Evolutionary conservation across 768 basidiomycete genomes (phyloP).

Genomic region (Boletus rex-veris): DNA sequence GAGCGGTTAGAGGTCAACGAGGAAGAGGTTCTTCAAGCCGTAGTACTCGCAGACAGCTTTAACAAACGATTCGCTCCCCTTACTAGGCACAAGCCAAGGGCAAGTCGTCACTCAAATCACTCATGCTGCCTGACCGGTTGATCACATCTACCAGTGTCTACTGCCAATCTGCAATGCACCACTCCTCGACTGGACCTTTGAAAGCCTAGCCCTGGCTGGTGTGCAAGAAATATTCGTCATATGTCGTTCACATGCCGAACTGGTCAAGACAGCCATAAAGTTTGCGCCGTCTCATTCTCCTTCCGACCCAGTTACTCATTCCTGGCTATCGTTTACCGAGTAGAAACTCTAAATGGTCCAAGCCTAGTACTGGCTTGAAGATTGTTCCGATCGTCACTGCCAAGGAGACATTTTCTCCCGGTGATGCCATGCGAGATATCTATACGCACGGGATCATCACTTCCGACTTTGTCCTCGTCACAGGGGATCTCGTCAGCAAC

Average conservation of each 20-base stretch:
- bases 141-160: constrained; percentile 58
- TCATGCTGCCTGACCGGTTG: constrained; percentile 11
- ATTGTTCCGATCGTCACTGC: constrained; percentile 84
- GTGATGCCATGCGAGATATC: constrained; percentile 91
- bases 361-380: constrained; percentile 71
- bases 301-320: constrained; percentile 11
- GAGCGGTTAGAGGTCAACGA: constrained; percentile 67
- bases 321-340: neutral
- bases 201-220: constrained; percentile 89
- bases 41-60: constrained; percentile 95
- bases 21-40: constrained; percentile 88
- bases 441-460: constrained; percentile 90
- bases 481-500: constrained; percentile 91
- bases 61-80: constrained; percentile 90
- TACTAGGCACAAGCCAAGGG: constrained; percentile 84
- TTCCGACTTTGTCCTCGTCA: constrained; percentile 86
- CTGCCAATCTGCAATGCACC: constrained; percentile 93
- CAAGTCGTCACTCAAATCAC: constrained; percentile 36
- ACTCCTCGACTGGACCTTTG: constrained; percentile 94
- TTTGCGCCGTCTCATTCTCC: constrained; percentile 36
- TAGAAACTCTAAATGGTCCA: constrained; percentile 85
- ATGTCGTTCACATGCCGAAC: constrained; percentile 85
- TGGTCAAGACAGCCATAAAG: constrained; percentile 83
- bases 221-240: constrained; percentile 96
- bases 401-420: constrained; percentile 82